Evolutionary conservation across 805 yeast genomes (phyloP).

Genomic region (Barnettozyma populi): DNA sequence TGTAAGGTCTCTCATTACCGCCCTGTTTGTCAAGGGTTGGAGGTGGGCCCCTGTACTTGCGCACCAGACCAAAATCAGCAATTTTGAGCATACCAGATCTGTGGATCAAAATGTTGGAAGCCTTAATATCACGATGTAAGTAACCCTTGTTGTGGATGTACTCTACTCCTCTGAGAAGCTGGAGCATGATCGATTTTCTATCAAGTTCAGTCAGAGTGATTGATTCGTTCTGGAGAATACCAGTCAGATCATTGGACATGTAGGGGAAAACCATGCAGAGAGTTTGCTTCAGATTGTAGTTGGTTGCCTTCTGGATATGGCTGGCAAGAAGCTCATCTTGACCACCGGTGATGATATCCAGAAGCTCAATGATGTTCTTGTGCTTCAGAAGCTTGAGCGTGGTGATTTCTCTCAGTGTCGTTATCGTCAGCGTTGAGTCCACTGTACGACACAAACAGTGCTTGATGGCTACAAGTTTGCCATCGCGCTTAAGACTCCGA

Average conservation of each 20-base stretch:
- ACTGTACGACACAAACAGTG: constrained; percentile 50
- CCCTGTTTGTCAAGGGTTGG: constrained; percentile 45
- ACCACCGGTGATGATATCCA: constrained; percentile 69
- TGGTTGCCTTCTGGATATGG: constrained; percentile 6
- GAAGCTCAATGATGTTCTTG: constrained; percentile 64
- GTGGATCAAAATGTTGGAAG: constrained; percentile 88
- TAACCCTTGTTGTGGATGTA: constrained; percentile 62
- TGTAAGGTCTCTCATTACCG: constrained; percentile 43
- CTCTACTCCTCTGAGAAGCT: constrained; percentile 72
- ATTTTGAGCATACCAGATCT: constrained; percentile 73
- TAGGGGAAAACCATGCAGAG: constrained; percentile 90
- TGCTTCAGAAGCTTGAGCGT: constrained; percentile 69
- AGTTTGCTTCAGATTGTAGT: constrained; percentile 19
- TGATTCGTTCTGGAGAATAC: constrained; percentile 75
- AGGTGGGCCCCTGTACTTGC: constrained; percentile 57
- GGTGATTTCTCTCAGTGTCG: constrained; percentile 89
- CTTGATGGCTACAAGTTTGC: constrained; percentile 75
- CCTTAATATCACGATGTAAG: constrained; percentile 88
- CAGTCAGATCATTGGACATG: constrained; percentile 89
- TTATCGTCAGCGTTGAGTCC: constrained; percentile 71
- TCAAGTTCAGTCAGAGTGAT: constrained; percentile 57
- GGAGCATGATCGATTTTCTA: constrained; percentile 77
- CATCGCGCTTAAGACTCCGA: constrained; percentile 23
- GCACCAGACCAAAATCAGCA: constrained; percentile 94
- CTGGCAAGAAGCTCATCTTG: constrained; percentile 13